Evolutionary conservation across 768 basidiomycete species (phyloP).

Genomic region (Amanita exitialis): DNA sequence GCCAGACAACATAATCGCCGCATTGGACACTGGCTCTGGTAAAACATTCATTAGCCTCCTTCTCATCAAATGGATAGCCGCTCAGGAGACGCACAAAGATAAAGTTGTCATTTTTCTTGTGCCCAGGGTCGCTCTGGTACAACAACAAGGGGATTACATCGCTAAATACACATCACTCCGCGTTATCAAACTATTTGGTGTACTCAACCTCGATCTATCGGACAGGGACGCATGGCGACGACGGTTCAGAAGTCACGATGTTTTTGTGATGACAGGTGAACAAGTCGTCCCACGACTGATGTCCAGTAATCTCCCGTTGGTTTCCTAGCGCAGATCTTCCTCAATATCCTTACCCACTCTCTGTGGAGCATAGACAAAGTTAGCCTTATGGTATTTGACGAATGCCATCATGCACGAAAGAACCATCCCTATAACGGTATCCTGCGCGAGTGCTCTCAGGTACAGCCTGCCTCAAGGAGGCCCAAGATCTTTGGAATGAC

Average conservation of each 20-base stretch:
- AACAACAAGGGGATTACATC: slow-evolving; percentile 70
- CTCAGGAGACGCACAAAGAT: slow-evolving; percentile 34
- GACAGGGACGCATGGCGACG: slow-evolving; percentile 56
- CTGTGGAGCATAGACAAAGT: slow-evolving; percentile 66
- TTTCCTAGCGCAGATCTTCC: slow-evolving; percentile 64
- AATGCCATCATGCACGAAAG: slow-evolving; percentile 71
- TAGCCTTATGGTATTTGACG: slow-evolving; percentile 69
- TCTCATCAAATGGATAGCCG: slow-evolving; percentile 67
- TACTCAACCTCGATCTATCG: slow-evolving; percentile 59
- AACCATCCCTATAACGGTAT: slow-evolving; percentile 73
- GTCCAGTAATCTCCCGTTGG: slow-evolving; percentile 1
- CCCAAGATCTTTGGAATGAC: slow-evolving; percentile 93
- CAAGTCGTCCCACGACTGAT: not conserved
- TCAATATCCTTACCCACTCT: slow-evolving; percentile 73
- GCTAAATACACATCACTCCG: slow-evolving; percentile 52
- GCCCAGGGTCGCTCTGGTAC: slow-evolving; percentile 77
- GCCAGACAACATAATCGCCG: slow-evolving; percentile 58
- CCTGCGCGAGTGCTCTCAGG: slow-evolving; percentile 54
- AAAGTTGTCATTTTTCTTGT: slow-evolving; percentile 76
- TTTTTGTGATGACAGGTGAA: slow-evolving; percentile 80
- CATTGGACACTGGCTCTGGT: slow-evolving; percentile 67
- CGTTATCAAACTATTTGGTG: slow-evolving; percentile 62
- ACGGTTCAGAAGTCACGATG: slow-evolving; percentile 54
- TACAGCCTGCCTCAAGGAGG: slow-evolving; percentile 31
- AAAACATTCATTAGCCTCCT: slow-evolving; percentile 71